Percentiles rank a stretch among this genome's conserved stretches.
Conservation (phyloP, 2,329 filamentous ascomycete genomes). For the Chrysoporthe puriensis region DNA sequence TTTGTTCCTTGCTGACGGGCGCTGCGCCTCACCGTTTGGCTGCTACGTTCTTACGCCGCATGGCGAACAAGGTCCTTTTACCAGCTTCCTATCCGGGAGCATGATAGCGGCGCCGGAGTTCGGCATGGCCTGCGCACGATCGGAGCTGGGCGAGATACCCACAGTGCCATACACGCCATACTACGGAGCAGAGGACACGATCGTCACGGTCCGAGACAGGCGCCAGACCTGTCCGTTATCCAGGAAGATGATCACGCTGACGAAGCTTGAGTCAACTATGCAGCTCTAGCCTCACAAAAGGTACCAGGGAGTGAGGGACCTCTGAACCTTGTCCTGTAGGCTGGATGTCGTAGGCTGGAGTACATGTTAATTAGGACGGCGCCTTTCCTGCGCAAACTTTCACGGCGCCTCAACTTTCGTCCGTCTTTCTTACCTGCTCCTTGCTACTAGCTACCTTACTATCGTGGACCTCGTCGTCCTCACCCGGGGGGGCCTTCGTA, state of each 20-base stretch:
- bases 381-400: constrained; percentile 3
- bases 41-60: not conserved
- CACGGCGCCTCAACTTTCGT: constrained; percentile 10
- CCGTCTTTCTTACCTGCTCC: constrained; percentile 9
- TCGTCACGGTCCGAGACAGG: not conserved
- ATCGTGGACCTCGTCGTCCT: constrained; percentile 1
- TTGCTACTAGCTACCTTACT: not conserved
- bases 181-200: not conserved
- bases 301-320: not conserved
- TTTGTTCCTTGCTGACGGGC: constrained; percentile 27
- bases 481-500: not conserved
- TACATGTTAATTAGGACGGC: constrained; percentile 21
- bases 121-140: not conserved
- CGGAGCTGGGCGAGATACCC: not conserved
- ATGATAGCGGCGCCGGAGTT: constrained; percentile 18
- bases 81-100: constrained; percentile 19
- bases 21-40: not conserved
- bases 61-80: constrained; percentile 4
- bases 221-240: not conserved
- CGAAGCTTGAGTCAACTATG: constrained; percentile 17
- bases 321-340: not conserved
- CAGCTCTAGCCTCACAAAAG: constrained; percentile 9
- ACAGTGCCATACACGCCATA: not conserved
- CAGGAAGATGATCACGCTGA: constrained; percentile 19
- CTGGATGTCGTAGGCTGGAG: not conserved